A percentile compares a stretch with the other conserved stretches of the same genome.
phyloP scores from a whole-genome alignment of 257 asterid genomes.

The Echites panduratus region DNA sequence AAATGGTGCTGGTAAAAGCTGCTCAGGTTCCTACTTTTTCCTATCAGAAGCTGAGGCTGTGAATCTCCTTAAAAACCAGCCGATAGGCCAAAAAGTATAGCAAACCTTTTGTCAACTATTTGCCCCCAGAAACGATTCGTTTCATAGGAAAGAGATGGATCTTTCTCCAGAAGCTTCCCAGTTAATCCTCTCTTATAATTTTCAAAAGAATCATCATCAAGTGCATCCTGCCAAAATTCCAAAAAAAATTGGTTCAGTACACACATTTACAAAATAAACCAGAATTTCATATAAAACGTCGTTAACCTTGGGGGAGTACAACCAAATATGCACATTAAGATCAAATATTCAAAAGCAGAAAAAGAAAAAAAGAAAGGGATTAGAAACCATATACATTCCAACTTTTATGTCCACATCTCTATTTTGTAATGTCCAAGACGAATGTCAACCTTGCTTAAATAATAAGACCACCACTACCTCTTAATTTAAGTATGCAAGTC shows the following conservation, averaged over 20 bases:
- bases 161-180: conserved; percentile 94
- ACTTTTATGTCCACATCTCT: not conserved
- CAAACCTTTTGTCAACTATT: conserved; percentile 82
- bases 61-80: not conserved
- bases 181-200: conserved; percentile 66
- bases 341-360: not conserved
- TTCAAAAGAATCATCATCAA: conserved; percentile 71
- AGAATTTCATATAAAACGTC: not conserved
- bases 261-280: not conserved
- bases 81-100: not conserved
- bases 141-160: conserved; percentile 79
- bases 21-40: not conserved
- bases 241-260: conserved; percentile 10
- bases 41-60: not conserved
- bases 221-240: conserved; percentile 51
- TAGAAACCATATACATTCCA: not conserved
- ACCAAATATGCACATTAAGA: not conserved
- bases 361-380: not conserved
- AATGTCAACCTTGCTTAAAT: not conserved
- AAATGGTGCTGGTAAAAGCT: not conserved
- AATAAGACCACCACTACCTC: not conserved
- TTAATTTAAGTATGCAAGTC: not conserved
- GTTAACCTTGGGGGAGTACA: not conserved
- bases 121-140: conserved; percentile 90
- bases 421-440: not conserved